phyloP scores from a whole-genome alignment of 1,284 basidiomycete genomes.

The Boletus smithii region DNA sequence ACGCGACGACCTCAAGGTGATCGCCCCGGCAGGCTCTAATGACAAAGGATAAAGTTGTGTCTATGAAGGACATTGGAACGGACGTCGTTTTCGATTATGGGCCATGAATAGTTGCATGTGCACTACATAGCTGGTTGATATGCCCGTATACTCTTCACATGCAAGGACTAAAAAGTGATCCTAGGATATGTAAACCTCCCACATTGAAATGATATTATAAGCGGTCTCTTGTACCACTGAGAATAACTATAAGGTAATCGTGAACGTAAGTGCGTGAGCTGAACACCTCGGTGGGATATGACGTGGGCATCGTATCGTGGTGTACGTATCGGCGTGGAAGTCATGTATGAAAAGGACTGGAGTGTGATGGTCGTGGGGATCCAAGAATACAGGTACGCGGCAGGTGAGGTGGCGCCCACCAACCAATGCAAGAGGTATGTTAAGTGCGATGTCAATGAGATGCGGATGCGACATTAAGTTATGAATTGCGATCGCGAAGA shows the following conservation, averaged over 20 bases:
- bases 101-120: not conserved
- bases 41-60: conserved; percentile 36
- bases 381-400: conserved; percentile 20
- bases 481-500: conserved; percentile 4
- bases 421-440: conserved; percentile 22
- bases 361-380: conserved; percentile 10
- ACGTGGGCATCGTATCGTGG: conserved; percentile 4
- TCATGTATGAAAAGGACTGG: conserved; percentile 2
- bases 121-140: not conserved
- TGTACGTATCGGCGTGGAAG: conserved; percentile 5
- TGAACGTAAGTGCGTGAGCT: conserved; percentile 12
- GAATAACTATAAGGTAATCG: conserved; percentile 24
- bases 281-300: not conserved
- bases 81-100: no score
- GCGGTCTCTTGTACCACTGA: conserved; percentile 11
- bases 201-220: conserved; percentile 18
- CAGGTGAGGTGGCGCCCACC: conserved; percentile 3
- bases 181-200: conserved; percentile 1
- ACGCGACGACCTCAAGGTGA: no score
- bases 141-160: not conserved
- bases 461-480: conserved; percentile 21
- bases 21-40: no score
- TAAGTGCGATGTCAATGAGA: conserved; percentile 17
- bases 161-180: not conserved
- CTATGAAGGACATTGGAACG: conserved; percentile 30